phyloP scores from a whole-genome alignment of 176 grass and related monocot species.

The Melocanna baccifera region DNA sequence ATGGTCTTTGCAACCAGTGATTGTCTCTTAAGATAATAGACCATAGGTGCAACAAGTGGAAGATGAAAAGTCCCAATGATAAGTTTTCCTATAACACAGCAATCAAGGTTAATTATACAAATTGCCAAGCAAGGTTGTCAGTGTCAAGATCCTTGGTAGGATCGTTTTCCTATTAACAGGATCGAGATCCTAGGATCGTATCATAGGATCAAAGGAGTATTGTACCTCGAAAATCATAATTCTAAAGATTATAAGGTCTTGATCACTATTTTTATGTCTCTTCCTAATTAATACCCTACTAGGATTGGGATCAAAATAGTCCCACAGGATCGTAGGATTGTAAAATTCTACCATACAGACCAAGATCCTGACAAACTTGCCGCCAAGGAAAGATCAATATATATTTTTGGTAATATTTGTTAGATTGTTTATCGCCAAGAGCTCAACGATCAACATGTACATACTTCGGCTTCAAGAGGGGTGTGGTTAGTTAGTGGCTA shows the following conservation, averaged over 20 bases:
- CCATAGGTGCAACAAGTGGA: neutral
- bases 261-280: neutral
- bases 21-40: neutral
- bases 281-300: neutral
- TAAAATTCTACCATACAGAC: neutral
- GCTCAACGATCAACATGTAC: neutral
- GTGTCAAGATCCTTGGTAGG: neutral
- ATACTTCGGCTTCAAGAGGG: neutral
- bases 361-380: neutral
- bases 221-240: neutral
- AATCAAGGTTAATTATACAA: neutral
- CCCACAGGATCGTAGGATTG: neutral
- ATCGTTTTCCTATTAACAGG: neutral
- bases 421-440: neutral
- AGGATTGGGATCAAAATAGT: neutral
- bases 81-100: neutral
- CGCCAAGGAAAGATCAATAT: neutral
- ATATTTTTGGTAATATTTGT: neutral
- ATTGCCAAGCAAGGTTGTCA: neutral
- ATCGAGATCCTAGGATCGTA: neutral
- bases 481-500: neutral
- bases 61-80: neutral
- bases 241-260: neutral
- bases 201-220: neutral
- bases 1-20: neutral